A percentile compares a stretch with the other conserved stretches of the same genome.
Conservation (phyloP, 106 monocot species). For the Phalaenopsis equestris region DNA sequence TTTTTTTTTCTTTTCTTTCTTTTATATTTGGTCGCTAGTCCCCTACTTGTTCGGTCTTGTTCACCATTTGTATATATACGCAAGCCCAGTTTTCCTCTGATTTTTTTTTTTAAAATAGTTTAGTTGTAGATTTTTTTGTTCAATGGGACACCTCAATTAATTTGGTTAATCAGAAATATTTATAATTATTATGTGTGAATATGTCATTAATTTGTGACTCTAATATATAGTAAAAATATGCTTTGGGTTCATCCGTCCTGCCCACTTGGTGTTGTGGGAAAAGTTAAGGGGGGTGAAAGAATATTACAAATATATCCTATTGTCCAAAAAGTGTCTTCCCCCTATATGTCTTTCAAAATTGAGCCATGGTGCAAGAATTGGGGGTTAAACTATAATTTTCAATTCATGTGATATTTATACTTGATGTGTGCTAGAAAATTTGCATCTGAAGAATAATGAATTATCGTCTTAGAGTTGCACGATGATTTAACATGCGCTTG, state of each 20-base stretch:
- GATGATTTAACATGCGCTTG: too few relatives aligned
- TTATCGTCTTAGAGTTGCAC: too few relatives aligned
- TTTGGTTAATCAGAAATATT: not conserved
- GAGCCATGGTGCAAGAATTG: too few relatives aligned
- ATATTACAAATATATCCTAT: not conserved
- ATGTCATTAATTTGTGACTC: not conserved
- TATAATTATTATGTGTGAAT: not conserved
- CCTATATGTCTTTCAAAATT: too few relatives aligned
- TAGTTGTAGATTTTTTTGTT: not conserved
- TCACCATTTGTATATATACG: not conserved
- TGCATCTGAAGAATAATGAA: too few relatives aligned
- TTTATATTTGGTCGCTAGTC: constrained; percentile 1
- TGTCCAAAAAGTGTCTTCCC: too few relatives aligned
- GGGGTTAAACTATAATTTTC: too few relatives aligned
- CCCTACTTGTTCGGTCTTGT: not conserved
- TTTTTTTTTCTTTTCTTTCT: not conserved
- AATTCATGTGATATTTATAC: too few relatives aligned
- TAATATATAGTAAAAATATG: not conserved
- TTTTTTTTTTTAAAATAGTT: not conserved
- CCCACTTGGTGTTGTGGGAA: not conserved
- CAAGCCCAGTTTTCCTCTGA: not conserved
- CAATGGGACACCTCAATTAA: not conserved
- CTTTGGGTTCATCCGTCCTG: not conserved
- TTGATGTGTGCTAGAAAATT: too few relatives aligned
- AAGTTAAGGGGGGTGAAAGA: not conserved